These are phyloP conservation scores for Venturia oleaginea DNA, from an alignment of 2,329 filamentous ascomycete species.

Conservation along the genomic window DNA sequence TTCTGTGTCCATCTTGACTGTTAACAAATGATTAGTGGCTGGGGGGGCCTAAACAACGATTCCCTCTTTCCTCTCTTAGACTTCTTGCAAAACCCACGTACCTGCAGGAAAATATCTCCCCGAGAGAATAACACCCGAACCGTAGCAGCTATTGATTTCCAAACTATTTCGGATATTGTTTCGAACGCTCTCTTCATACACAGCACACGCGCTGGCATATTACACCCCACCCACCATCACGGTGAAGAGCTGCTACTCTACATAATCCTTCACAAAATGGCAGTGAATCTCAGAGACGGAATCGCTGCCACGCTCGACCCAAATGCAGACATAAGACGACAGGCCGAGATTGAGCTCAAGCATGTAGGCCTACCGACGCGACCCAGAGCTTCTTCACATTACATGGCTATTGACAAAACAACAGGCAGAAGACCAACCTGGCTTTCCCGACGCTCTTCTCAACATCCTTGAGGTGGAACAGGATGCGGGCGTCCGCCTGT, in stretches of 20 bases:
- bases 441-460: conserved; percentile 83
- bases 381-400: background rate
- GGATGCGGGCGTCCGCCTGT: conserved; percentile 73
- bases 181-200: background rate
- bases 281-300: conserved; percentile 47
- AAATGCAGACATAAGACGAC: conserved; percentile 64
- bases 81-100: background rate
- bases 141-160: background rate
- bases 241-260: background rate
- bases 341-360: conserved; percentile 74
- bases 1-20: background rate
- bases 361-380: conserved; percentile 45
- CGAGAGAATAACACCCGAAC: background rate
- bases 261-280: background rate
- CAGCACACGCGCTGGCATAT: conserved; percentile 3
- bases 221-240: conserved; percentile 2
- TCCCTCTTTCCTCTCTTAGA: background rate
- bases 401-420: background rate
- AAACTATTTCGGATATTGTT: background rate
- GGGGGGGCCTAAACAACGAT: background rate
- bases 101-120: background rate
- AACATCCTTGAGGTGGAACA: conserved; percentile 86
- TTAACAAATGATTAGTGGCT: background rate
- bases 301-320: conserved; percentile 67
- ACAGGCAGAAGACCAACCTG: conserved; percentile 80